Percentiles rank a stretch among this genome's conserved stretches.
Conservation (phyloP, 1,139 yeast genomes). For the Sugiyamaella neomexicana region DNA sequence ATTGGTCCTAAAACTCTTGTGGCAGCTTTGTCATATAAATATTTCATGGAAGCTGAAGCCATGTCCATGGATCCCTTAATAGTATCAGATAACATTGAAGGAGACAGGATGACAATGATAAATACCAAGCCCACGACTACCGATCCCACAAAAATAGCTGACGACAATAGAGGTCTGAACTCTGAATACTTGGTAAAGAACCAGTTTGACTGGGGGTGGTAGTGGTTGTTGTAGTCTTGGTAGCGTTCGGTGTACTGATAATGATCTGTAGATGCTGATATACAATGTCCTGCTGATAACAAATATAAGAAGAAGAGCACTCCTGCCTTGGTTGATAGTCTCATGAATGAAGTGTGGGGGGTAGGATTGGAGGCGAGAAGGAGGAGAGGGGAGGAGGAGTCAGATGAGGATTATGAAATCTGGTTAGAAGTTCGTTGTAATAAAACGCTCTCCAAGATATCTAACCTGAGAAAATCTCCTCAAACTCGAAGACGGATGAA, state of each 20-base stretch:
- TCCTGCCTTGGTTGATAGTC: not conserved
- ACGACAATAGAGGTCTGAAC: not conserved
- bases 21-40: slow-evolving; percentile 36
- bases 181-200: slow-evolving; percentile 5
- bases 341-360: slow-evolving; percentile 7
- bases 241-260: slow-evolving; percentile 1
- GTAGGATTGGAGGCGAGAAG: not conserved
- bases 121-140: slow-evolving; percentile 12
- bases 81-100: slow-evolving; percentile 38
- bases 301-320: not conserved
- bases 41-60: slow-evolving; percentile 38
- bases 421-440: too few relatives aligned
- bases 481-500: not conserved
- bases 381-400: too few relatives aligned
- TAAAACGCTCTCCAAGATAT: too few relatives aligned
- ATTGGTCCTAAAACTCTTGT: slow-evolving; percentile 23
- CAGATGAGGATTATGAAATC: too few relatives aligned
- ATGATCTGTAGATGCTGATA: not conserved
- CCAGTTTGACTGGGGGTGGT: not conserved
- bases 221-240: too few relatives aligned
- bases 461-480: too few relatives aligned
- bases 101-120: slow-evolving; percentile 3
- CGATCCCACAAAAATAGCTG: not conserved
- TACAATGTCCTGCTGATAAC: slow-evolving; percentile 1
- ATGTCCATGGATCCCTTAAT: slow-evolving; percentile 40